Base-by-base conservation (phyloP, 2,329 filamentous ascomycete species). In the Ambrosiella xylebori region DNA sequence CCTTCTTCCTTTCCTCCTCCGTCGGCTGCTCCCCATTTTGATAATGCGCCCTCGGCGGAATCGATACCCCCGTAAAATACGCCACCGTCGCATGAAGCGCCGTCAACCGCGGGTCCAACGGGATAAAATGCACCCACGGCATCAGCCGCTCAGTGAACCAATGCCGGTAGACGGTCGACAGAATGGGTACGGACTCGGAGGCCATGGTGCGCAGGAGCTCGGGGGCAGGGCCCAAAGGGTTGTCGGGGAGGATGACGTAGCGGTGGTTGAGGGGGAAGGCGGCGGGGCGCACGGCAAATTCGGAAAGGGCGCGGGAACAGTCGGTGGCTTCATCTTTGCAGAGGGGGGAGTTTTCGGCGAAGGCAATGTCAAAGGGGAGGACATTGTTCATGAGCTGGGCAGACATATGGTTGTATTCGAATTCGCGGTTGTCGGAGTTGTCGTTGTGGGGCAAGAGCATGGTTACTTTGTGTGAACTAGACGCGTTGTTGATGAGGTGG, bases 101-200 rank as follows among this genome's bases (percentile, higher is more conserved):
- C 61, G 89, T 85, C 17, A 86, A 80, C 2, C 87, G 77, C 1
- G 84, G 63, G 66, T 93, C 87, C 13, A 90, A 70, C 7, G 88
- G 88, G 1, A 91, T 82, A 64, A 88, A 93, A 66, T 94, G 87
- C 50, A 83, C 71, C 87, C 87, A 94, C 0, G 87, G 79, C 59
- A 76, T 77, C 13, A 93, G 69, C 5, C 88, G 79, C 54, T 83
- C 81, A 60, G 86, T 84, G 68, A 84, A 87, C 88, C 88, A 94
- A 65, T 88, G 81, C 27, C 81, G 77, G 68, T 90, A 91, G 6
- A 91, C 73, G 0, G 81, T 81, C 1, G 80, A 79, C 62, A 88
- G 76, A 65, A 93, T 80, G 0, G 86, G 85, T 4, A 89, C 74
- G 53, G 77, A 82, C 61, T 73, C 72, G 13, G 84, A 87, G 52